These are phyloP conservation scores for Penicillium flavigenum DNA, from an alignment of 495 filamentous ascomycete species.

Conservation along the genomic window DNA sequence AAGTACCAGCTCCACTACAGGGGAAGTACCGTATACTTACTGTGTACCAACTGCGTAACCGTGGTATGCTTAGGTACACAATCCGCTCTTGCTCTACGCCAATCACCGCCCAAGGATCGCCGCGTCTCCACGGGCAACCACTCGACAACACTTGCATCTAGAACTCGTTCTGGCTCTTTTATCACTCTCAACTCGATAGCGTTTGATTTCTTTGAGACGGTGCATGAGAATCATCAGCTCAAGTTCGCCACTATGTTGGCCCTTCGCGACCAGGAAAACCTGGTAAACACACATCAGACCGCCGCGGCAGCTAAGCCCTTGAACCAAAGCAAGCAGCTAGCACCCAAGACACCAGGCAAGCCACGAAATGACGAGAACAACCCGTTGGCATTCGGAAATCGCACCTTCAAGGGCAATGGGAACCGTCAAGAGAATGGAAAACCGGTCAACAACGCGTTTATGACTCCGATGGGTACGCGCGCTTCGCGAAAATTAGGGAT, in stretches of 20 bases:
- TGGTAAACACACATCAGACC: slow-evolving; percentile 71
- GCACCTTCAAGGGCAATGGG: slow-evolving; percentile 60
- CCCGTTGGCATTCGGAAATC: slow-evolving; percentile 58
- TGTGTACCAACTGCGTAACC: slow-evolving; percentile 13
- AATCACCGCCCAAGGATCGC: slow-evolving; percentile 29
- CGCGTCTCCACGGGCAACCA: slow-evolving; percentile 53
- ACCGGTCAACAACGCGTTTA: slow-evolving; percentile 64
- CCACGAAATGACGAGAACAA: slow-evolving; percentile 88
- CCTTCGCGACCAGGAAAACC: slow-evolving; percentile 86
- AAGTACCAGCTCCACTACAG: slow-evolving; percentile 11
- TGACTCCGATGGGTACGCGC: slow-evolving; percentile 77
- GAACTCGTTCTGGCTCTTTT: slow-evolving; percentile 16
- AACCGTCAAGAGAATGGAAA: slow-evolving; percentile 68
- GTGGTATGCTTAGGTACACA: slow-evolving; percentile 41
- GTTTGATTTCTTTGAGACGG: slow-evolving; percentile 2
- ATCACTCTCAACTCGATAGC: slow-evolving; percentile 6
- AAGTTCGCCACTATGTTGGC: slow-evolving; percentile 65
- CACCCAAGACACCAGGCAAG: slow-evolving; percentile 82
- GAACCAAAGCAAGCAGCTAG: slow-evolving; percentile 64
- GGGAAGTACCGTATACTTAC: slow-evolving; percentile 20
- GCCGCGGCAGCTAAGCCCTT: slow-evolving; percentile 75
- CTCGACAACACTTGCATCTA: slow-evolving; percentile 35
- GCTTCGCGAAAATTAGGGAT: not conserved
- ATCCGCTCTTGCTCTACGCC: slow-evolving; percentile 23
- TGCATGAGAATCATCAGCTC: slow-evolving; percentile 30